Conservation (phyloP, 495 filamentous ascomycete species). For the Cenococcum geophilum region DNA sequence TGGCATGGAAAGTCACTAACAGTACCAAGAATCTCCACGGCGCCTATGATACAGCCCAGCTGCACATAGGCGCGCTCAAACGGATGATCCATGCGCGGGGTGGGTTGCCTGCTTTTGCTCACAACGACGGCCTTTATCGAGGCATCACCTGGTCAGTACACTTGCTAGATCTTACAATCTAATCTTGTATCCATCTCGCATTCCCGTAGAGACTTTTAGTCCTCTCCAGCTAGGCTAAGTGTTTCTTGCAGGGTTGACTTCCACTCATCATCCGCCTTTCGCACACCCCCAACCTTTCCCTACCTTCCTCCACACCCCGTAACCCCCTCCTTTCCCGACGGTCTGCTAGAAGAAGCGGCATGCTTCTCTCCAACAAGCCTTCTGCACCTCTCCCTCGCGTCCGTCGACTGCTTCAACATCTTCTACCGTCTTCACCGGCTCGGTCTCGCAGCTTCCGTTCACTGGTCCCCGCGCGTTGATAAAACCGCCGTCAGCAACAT, state of each 20-base stretch:
- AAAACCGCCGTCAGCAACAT: conserved; percentile 14
- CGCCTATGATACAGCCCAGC: conserved; percentile 25
- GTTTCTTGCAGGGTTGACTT: conserved; percentile 21
- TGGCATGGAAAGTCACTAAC: not conserved
- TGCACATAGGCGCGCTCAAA: conserved; percentile 25
- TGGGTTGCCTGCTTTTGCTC: conserved; percentile 19
- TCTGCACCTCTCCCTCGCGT: conserved; percentile 18
- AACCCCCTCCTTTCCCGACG: conserved; percentile 16
- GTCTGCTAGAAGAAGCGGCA: conserved; percentile 23
- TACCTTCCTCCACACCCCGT: conserved; percentile 11
- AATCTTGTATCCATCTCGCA: too few species aligned
- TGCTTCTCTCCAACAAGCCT: conserved; percentile 23
- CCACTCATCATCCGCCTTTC: conserved; percentile 22
- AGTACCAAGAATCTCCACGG: conserved; percentile 21
- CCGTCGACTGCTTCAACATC: conserved; percentile 25
- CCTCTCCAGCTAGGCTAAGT: not conserved
- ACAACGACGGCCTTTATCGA: conserved; percentile 24
- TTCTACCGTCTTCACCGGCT: conserved; percentile 27
- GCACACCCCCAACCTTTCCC: conserved; percentile 15
- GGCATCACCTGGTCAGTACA: conserved; percentile 21
- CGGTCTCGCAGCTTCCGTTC: conserved; percentile 13
- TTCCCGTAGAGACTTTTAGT: too few species aligned
- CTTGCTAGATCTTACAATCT: not conserved
- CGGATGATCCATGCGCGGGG: conserved; percentile 25
- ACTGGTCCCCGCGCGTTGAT: conserved; percentile 14